Percentiles rank a stretch among this genome's conserved stretches.
These are phyloP conservation scores for Kalaharituber pfeilii DNA, from an alignment of 2,329 filamentous ascomycete species.

Conservation along the genomic window DNA sequence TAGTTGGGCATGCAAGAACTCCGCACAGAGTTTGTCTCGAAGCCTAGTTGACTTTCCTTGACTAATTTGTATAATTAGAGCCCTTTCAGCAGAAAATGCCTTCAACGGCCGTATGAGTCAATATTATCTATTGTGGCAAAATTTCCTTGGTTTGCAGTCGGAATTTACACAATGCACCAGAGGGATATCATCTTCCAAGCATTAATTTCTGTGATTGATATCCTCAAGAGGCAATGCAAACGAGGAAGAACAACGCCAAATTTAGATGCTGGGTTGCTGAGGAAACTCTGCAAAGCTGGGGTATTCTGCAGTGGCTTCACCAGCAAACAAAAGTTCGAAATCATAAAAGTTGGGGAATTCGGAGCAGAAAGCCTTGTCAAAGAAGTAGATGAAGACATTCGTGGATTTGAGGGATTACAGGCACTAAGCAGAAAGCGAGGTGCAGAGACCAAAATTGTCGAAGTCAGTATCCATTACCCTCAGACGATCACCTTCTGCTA, in stretches of 20 bases:
- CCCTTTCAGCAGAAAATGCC: slow-evolving; percentile 42
- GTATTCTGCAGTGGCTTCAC: slow-evolving; percentile 45
- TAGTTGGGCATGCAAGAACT: slow-evolving; percentile 45
- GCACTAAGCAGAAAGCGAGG: slow-evolving; percentile 18
- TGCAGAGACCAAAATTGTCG: slow-evolving; percentile 16
- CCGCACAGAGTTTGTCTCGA: slow-evolving; percentile 40
- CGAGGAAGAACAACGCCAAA: slow-evolving; percentile 29
- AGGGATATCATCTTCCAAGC: slow-evolving; percentile 38
- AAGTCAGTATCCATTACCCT: slow-evolving; percentile 10
- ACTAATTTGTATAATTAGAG: slow-evolving; percentile 30
- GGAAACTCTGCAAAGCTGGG: slow-evolving; percentile 36
- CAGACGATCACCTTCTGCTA: not conserved
- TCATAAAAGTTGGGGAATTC: slow-evolving; percentile 27
- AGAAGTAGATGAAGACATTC: slow-evolving; percentile 12
- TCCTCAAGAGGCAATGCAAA: slow-evolving; percentile 32
- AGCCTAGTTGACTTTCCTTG: not conserved
- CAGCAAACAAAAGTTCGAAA: slow-evolving; percentile 42
- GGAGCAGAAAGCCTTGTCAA: slow-evolving; percentile 10
- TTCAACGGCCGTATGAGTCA: slow-evolving; percentile 47
- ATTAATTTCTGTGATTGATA: slow-evolving; percentile 33
- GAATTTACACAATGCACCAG: slow-evolving; percentile 41
- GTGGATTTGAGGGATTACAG: slow-evolving; percentile 15
- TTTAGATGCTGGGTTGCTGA: slow-evolving; percentile 37
- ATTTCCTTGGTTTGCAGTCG: slow-evolving; percentile 44
- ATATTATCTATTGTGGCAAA: slow-evolving; percentile 46